Evolutionary conservation across 192 early-diverging fungal genomes (phyloP).

Genomic region (Chytriomyces sp.): DNA sequence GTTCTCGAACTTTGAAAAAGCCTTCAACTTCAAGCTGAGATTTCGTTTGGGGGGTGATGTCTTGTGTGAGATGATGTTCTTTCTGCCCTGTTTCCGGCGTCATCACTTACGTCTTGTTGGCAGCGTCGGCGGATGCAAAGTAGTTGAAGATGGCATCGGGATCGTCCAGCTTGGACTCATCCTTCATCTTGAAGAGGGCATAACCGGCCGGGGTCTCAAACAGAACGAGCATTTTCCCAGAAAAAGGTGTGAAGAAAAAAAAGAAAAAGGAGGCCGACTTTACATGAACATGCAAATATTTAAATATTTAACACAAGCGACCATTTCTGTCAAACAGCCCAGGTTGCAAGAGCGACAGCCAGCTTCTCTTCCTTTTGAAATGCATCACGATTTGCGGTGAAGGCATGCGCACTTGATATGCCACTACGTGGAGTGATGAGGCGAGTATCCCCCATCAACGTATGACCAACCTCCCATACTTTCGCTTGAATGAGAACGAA

Average conservation of each 20-base stretch:
- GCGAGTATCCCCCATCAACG: no score
- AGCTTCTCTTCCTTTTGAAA: no score
- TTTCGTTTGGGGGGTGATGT: background rate
- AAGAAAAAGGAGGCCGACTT: constrained; percentile 2
- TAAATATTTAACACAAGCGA: no score
- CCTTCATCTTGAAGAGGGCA: constrained; percentile 93
- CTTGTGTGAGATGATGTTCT: background rate
- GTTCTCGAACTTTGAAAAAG: constrained; percentile 98
- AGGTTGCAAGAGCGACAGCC: no score
- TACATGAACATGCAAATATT: background rate
- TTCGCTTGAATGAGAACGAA: no score
- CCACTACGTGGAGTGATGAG: no score
- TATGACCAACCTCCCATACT: no score
- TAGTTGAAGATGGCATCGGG: constrained; percentile 85
- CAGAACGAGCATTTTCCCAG: constrained; percentile 77
- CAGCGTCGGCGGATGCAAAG: constrained; percentile 86
- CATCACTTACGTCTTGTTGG: constrained; percentile 79
- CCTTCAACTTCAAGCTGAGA: constrained; percentile 83
- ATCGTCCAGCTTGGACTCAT: constrained; percentile 87
- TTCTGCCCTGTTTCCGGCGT: background rate
- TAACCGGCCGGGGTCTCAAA: constrained; percentile 98
- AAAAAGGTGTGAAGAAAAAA: background rate
- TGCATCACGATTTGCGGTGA: no score
- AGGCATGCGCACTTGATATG: no score
- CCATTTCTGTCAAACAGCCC: no score